These are phyloP conservation scores for Hypoxylon fragiforme DNA, from an alignment of 495 filamentous ascomycete genomes.

Conservation along the genomic window DNA sequence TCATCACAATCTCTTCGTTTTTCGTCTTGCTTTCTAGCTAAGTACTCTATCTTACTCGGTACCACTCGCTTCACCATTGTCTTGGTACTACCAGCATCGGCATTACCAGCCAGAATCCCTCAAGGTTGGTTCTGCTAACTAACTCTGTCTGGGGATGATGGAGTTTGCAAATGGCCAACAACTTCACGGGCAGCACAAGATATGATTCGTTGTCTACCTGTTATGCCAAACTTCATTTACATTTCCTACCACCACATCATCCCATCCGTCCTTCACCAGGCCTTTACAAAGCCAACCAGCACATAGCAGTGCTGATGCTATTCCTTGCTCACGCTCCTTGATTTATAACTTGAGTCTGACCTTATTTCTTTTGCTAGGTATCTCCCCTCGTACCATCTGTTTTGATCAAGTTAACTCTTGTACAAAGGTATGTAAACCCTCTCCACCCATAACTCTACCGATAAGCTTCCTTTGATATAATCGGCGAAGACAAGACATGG, in stretches of 20 bases:
- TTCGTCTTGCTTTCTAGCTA: constrained; percentile 59
- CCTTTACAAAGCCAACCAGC: too few species aligned
- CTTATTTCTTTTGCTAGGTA: background rate
- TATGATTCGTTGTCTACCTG: too few species aligned
- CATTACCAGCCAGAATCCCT: constrained; percentile 34
- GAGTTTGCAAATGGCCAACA: too few species aligned
- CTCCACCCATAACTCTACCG: too few species aligned
- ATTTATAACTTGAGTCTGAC: background rate
- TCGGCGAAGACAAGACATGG: too few species aligned
- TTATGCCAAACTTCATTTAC: too few species aligned
- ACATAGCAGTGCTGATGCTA: too few species aligned
- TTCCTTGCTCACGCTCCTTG: background rate
- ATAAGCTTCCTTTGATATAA: too few species aligned
- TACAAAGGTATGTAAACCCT: constrained; percentile 19
- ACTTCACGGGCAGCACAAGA: too few species aligned
- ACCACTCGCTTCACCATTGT: constrained; percentile 55
- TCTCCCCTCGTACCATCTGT: constrained; percentile 7
- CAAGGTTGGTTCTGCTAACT: constrained; percentile 29
- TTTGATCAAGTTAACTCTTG: constrained; percentile 11
- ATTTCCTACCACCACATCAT: too few species aligned
- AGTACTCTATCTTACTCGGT: constrained; percentile 58
- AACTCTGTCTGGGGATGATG: too few species aligned
- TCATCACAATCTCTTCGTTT: constrained; percentile 51
- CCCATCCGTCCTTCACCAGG: too few species aligned
- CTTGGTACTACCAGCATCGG: constrained; percentile 51